Evolutionary conservation across 768 basidiomycete genomes (phyloP), one percentile per base, ranked within the genome.

Genomic region (Chalciporus chontae): DNA sequence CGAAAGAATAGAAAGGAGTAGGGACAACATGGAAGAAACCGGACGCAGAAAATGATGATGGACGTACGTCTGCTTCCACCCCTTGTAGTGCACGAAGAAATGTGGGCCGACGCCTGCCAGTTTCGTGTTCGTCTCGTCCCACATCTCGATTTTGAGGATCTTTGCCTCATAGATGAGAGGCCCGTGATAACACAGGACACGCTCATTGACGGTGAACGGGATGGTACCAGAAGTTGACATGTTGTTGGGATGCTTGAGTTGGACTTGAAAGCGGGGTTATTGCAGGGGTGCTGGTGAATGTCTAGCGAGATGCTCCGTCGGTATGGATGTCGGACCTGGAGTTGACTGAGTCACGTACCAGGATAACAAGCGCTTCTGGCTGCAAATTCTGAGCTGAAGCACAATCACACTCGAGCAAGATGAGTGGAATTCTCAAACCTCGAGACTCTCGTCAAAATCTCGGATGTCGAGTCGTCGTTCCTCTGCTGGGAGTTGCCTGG

Each of bases 1-100:
- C 26, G 26, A 29, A 19, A 4, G 37, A 24, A 50, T 42, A 24
- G 40, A 48, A 42, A 47, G 38, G 18, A 5, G 34, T 38, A 40
- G 44, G 53, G 37, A 39, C 21, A 21, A 21, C 21, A 21, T 21
- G 21, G 40, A 40, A 26, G 8, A 39, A 21, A n/a, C 47, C 27
- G 51, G 29, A 11, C 26, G 29, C 9, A n/a, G 31, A 36, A 41
- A 2, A 27, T 11, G 29, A 39, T 13, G 38, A 27, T 21, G 9
- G 18, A 73, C 81, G 57, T 65, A 94, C 92, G 91, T 94, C 68
- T 92, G 89, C 67, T 97, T 99, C 96, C 96, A 99, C 8, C 96
- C 96, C 69, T 97, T 96, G 77, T 99, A 99, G 68, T 99, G 96
- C 34, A 99, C 94, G 53, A 89, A 85, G 70, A 91, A 97, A 60